Percentiles rank a stretch among this genome's conserved stretches.
These are phyloP conservation scores for Oleoguttula mirabilis DNA, from an alignment of 495 filamentous ascomycete species.

Conservation along the genomic window DNA sequence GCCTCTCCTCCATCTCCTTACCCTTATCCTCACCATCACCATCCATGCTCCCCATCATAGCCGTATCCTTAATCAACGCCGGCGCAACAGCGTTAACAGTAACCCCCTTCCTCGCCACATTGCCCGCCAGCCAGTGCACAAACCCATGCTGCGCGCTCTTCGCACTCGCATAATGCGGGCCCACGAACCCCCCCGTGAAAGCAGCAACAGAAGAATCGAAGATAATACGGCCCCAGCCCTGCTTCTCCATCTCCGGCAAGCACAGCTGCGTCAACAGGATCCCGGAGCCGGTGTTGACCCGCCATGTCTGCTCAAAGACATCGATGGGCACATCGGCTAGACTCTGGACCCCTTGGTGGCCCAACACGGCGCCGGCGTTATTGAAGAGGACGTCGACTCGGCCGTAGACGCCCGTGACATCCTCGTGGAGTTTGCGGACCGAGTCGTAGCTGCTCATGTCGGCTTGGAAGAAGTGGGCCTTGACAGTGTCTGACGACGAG, in stretches of 20 bases:
- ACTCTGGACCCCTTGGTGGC: slow-evolving; percentile 17
- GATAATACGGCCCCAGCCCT: slow-evolving; percentile 25
- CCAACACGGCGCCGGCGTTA: slow-evolving; percentile 27
- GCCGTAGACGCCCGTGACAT: slow-evolving; percentile 19
- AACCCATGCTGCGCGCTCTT: slow-evolving; percentile 27
- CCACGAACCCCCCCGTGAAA: slow-evolving; percentile 29
- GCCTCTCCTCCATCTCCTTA: slow-evolving; percentile 13
- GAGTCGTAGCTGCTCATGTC: slow-evolving; percentile 27
- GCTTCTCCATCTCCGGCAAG: slow-evolving; percentile 24
- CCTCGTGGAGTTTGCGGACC: slow-evolving; percentile 24
- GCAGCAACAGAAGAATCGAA: slow-evolving; percentile 24
- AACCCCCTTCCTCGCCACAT: slow-evolving; percentile 25
- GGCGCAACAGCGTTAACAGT: slow-evolving; percentile 31
- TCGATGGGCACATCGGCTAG: slow-evolving; percentile 27
- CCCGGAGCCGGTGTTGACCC: slow-evolving; percentile 23
- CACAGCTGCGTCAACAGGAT: slow-evolving; percentile 29
- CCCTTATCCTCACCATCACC: slow-evolving; percentile 15
- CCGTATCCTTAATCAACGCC: slow-evolving; percentile 26
- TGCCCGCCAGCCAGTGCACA: slow-evolving; percentile 26
- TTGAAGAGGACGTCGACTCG: slow-evolving; percentile 28
- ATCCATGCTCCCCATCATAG: no score
- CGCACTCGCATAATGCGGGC: slow-evolving; percentile 31
- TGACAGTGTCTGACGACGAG: slow-evolving; percentile 2
- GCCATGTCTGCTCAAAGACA: slow-evolving; percentile 24
- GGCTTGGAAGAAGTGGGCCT: slow-evolving; percentile 25